Conservation (phyloP, 2,329 filamentous ascomycete species). For the Nannizziopsis barbatae region DNA sequence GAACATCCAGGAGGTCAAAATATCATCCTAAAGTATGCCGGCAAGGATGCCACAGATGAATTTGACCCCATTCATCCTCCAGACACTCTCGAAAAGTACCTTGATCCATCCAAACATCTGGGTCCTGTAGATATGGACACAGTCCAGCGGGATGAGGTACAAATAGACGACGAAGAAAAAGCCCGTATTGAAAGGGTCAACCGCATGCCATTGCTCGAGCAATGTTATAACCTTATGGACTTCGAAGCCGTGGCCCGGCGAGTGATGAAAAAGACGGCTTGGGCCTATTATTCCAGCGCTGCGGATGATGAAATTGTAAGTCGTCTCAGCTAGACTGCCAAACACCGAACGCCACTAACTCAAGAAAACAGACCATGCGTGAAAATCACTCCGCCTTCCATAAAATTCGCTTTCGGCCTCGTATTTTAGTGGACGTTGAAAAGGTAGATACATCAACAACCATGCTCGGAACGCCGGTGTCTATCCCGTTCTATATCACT, state of each 20-base stretch:
- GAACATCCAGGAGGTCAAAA: slow-evolving; percentile 83
- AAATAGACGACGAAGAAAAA: slow-evolving; percentile 57
- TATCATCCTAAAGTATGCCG: slow-evolving; percentile 94
- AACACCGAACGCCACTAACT: neutral
- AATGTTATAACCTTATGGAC: slow-evolving; percentile 90
- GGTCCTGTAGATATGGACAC: slow-evolving; percentile 83
- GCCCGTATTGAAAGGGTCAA: slow-evolving; percentile 63
- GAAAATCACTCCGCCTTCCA: slow-evolving; percentile 96
- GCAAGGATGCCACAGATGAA: slow-evolving; percentile 85
- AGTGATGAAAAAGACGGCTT: slow-evolving; percentile 92
- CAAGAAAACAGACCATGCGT: slow-evolving; percentile 59
- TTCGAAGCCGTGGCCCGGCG: slow-evolving; percentile 85
- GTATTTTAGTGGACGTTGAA: slow-evolving; percentile 79
- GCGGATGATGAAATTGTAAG: slow-evolving; percentile 77
- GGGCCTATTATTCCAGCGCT: slow-evolving; percentile 95
- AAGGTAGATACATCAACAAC: slow-evolving; percentile 77
- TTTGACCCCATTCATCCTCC: slow-evolving; percentile 84
- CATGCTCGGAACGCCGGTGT: slow-evolving; percentile 79
- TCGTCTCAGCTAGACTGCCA: slow-evolving; percentile 7
- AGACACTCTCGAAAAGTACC: slow-evolving; percentile 72
- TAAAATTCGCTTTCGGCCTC: slow-evolving; percentile 92
- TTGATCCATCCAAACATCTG: slow-evolving; percentile 74
- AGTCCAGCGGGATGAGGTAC: slow-evolving; percentile 56
- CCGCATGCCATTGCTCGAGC: slow-evolving; percentile 66
- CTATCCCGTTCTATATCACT: slow-evolving; percentile 90